Conservation (phyloP, 371 early-diverging fungal genomes). For the Parasitella parasitica region DNA sequence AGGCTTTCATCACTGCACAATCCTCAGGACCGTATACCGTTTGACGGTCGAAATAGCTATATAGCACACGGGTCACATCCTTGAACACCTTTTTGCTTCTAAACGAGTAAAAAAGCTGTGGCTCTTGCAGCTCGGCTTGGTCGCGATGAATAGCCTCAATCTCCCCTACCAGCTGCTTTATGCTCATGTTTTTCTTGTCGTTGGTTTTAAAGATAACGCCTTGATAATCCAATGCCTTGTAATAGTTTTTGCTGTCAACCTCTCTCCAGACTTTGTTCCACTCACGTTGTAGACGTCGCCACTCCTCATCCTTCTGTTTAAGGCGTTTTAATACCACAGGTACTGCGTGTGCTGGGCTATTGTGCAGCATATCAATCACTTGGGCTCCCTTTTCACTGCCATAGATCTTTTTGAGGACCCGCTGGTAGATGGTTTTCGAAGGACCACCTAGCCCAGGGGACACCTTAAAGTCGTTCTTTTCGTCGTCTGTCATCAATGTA, state of each 20-base stretch:
- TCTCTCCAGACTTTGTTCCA: constrained; percentile 97
- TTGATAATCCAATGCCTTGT: constrained; percentile 96
- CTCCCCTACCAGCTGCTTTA: constrained; percentile 78
- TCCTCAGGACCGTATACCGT: constrained; percentile 55
- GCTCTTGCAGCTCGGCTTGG: constrained; percentile 29
- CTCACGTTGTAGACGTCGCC: constrained; percentile 74
- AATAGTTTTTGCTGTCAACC: constrained; percentile 90
- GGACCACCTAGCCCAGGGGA: constrained; percentile 80
- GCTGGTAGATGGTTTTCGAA: constrained; percentile 81
- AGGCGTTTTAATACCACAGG: constrained; percentile 94
- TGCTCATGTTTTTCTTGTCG: constrained; percentile 80
- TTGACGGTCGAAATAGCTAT: constrained; percentile 54
- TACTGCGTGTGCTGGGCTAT: constrained; percentile 88
- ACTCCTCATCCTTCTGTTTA: constrained; percentile 96
- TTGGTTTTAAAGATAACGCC: constrained; percentile 81
- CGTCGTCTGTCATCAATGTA: constrained; percentile 74
- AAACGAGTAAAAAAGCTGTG: constrained; percentile 70
- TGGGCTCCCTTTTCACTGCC: constrained; percentile 82
- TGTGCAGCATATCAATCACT: constrained; percentile 89
- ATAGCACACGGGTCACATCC: constrained; percentile 66
- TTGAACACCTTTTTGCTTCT: constrained; percentile 65
- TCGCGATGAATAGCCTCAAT: constrained; percentile 78
- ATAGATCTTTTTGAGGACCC: constrained; percentile 89
- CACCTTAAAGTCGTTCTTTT: constrained; percentile 68
- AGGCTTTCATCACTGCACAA: constrained; percentile 70